These are phyloP conservation scores for Suillus subalutaceus DNA, from an alignment of 768 basidiomycete species.

Conservation along the genomic window DNA sequence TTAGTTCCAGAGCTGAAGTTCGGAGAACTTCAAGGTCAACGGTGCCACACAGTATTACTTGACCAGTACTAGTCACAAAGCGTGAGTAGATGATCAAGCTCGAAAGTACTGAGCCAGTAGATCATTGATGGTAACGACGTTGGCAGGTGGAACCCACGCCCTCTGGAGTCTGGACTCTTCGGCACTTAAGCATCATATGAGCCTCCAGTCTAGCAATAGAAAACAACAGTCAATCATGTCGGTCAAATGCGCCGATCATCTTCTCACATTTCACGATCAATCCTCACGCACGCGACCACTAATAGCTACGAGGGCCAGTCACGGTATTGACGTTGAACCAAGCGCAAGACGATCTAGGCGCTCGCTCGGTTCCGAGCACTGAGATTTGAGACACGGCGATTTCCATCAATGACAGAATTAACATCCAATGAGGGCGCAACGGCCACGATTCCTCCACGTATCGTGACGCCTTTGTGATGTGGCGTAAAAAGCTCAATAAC, in stretches of 20 bases:
- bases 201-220: background rate
- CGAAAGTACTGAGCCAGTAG: background rate
- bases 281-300: background rate
- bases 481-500: slow-evolving; percentile 8
- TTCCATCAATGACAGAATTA: background rate
- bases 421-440: background rate
- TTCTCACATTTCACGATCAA: background rate
- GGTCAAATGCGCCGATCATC: background rate
- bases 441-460: background rate
- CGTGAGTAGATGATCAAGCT: background rate
- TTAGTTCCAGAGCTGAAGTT: background rate
- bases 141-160: background rate
- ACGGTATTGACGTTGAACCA: background rate
- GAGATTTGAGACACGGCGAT: background rate
- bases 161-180: background rate
- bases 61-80: background rate
- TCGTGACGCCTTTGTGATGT: too few relatives aligned
- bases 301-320: too few relatives aligned
- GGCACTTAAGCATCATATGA: background rate
- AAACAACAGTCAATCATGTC: background rate
- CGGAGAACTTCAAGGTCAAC: background rate
- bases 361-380: slow-evolving; percentile 3
- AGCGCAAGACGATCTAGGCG: background rate
- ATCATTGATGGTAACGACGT: background rate
- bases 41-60: background rate